Conservation (phyloP, 768 basidiomycete genomes). For the Megacollybia marginata region DNA sequence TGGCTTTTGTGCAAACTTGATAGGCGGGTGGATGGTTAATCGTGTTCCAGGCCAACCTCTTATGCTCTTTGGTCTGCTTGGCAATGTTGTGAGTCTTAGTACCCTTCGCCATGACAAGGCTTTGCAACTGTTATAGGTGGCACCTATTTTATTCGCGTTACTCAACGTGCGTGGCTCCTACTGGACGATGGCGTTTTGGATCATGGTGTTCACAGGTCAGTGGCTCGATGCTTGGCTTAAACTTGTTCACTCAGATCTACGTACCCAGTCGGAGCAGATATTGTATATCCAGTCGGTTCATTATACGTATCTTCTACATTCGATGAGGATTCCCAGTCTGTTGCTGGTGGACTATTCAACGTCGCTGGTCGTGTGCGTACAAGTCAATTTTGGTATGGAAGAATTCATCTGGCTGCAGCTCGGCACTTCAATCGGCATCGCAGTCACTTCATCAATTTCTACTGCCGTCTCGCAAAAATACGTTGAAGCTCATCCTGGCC, state of each 20-base stretch:
- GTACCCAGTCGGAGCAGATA: constrained; percentile 13
- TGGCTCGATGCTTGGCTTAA: constrained; percentile 7
- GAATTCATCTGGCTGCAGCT: constrained; percentile 12
- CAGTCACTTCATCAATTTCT: constrained; percentile 22
- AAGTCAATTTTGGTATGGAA: not conserved
- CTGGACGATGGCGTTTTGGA: constrained; percentile 24
- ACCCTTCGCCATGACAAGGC: not conserved
- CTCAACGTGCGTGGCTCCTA: constrained; percentile 21
- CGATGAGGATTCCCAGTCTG: constrained; percentile 19
- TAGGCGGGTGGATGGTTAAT: constrained; percentile 14
- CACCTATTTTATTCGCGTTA: constrained; percentile 23
- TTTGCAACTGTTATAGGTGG: constrained; percentile 10
- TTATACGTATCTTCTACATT: constrained; percentile 19
- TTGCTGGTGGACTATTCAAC: constrained; percentile 25
- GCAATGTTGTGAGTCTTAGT: constrained; percentile 15
- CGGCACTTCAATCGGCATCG: constrained; percentile 26
- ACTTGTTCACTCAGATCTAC: constrained; percentile 10
- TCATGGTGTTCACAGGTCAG: constrained; percentile 19
- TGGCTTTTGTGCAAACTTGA: constrained; percentile 13
- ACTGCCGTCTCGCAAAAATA: constrained; percentile 17
- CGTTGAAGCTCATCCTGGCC: constrained; percentile 13
- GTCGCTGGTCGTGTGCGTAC: constrained; percentile 18
- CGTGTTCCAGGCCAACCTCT: constrained; percentile 20
- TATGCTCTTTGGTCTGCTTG: constrained; percentile 19
- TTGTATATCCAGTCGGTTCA: constrained; percentile 21